Percentiles rank a stretch among this genome's conserved stretches.
These are phyloP conservation scores for Lentithecium fluviatile DNA, from an alignment of 495 filamentous ascomycete genomes.

Conservation along the genomic window DNA sequence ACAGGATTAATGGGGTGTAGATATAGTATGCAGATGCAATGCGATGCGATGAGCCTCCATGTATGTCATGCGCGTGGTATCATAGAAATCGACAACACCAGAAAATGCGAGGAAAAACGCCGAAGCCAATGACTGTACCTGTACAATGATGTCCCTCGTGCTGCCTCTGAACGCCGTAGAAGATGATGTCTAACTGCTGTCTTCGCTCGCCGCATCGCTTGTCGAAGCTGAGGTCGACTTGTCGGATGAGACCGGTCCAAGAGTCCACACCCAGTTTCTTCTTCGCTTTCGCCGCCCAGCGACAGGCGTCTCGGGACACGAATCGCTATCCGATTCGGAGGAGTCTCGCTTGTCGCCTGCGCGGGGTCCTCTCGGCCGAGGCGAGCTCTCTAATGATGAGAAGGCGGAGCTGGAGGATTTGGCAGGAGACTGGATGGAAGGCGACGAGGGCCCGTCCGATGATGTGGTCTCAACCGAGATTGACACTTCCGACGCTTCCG, in stretches of 20 bases:
- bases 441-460: slow-evolving; percentile 5
- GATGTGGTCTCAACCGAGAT: slow-evolving; percentile 7
- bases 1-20: neutral
- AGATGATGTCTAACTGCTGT: slow-evolving; percentile 26
- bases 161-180: slow-evolving; percentile 19
- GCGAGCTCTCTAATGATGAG: slow-evolving; percentile 26
- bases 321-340: slow-evolving; percentile 46
- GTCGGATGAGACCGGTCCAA: slow-evolving; percentile 45
- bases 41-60: slow-evolving; percentile 3
- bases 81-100: slow-evolving; percentile 31
- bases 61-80: slow-evolving; percentile 24
- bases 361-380: slow-evolving; percentile 26
- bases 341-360: slow-evolving; percentile 48
- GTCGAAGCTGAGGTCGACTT: slow-evolving; percentile 16
- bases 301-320: slow-evolving; percentile 52
- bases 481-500: slow-evolving; percentile 2
- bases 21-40: slow-evolving; percentile 9
- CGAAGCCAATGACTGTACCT: slow-evolving; percentile 9
- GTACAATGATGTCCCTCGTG: slow-evolving; percentile 1
- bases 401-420: slow-evolving; percentile 16
- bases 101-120: slow-evolving; percentile 22
- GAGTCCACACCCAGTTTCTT: slow-evolving; percentile 59
- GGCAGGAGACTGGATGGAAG: slow-evolving; percentile 10
- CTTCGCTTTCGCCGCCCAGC: slow-evolving; percentile 53
- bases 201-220: slow-evolving; percentile 29